Evolutionary conservation across 164 flowering plant genomes (phyloP).

Genomic region (Taxillus chinensis): DNA sequence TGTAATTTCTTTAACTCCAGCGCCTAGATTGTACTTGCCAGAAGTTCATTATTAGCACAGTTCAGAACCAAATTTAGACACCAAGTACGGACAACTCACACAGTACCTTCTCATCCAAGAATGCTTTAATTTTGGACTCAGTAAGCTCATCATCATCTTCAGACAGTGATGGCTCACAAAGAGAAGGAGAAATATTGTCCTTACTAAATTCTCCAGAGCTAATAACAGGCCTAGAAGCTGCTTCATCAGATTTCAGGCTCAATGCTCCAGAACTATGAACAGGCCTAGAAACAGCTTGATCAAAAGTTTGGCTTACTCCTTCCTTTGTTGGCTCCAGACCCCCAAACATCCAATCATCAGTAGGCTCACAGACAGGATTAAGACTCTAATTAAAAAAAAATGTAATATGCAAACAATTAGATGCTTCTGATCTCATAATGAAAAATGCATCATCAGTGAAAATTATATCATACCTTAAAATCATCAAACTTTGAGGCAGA

Average conservation of each 20-base stretch:
- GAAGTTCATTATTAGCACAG: background rate
- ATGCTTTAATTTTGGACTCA: conserved; percentile 39
- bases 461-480: conserved; percentile 17
- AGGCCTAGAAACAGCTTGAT: conserved; percentile 8
- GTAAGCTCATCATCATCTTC: conserved; percentile 49
- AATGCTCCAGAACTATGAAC: conserved; percentile 11
- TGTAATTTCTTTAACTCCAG: conserved; percentile 43
- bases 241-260: conserved; percentile 1
- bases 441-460: background rate
- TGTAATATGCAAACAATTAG: background rate
- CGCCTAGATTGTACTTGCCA: conserved; percentile 20
- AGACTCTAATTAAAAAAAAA: conserved; percentile 18
- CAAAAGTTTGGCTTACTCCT: conserved; percentile 4
- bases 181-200: conserved; percentile 21
- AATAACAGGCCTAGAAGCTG: conserved; percentile 5
- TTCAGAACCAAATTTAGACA: background rate
- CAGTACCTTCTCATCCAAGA: conserved; percentile 42
- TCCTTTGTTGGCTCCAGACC: conserved; percentile 7
- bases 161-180: conserved; percentile 19
- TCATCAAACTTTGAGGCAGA: conserved; percentile 8
- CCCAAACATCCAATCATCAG: conserved; percentile 20
- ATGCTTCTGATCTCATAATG: background rate
- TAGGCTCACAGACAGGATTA: conserved; percentile 24
- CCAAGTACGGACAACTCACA: background rate
- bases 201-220: conserved; percentile 8